Base-by-base conservation (phyloP, 352 stramenopile genomes). In the Globisporangium rhizosaccharum region DNA sequence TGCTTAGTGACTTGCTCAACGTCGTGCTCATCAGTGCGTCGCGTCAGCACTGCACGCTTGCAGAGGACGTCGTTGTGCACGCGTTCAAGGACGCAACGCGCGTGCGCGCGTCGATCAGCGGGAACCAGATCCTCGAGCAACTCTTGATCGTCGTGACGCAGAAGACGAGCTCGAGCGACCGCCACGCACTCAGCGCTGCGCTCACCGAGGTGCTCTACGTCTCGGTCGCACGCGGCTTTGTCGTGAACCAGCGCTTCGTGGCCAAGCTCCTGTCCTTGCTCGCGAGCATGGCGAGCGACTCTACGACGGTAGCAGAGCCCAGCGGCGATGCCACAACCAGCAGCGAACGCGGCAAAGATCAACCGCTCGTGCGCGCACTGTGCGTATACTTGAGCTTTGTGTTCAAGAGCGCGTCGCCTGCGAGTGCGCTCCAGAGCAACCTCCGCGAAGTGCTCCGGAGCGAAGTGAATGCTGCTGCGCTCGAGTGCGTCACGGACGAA, bases 91-190 rank as follows among this genome's bases (percentile, higher is more conserved):
- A 82, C 12, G 45, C 64, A 0, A 55, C 69, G 0, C 57, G 71
- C 17, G 72, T 82, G 25, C 72, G 71, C 5, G 50, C 62, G 18
- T 80, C 74, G 3, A 79, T 88, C 26, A 73, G 62, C 12, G 76
- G 74, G 8, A 85, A 72, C 51, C 74, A 88, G 33, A 85, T 88
- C 49, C 68, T 90, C 0, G 77, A 90, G 57, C 80, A 85, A 46
- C 56, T 88, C 3, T 60, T 90, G 25, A 88, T 90, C 30, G 71
- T 88, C 1, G 84, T 88, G 41, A 77, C 70, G 11, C 74, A 90
- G 44, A 66, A 75, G 26, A 61, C 64, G 2, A 72, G 67, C 23
- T 49, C 64, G 3, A 56, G 55, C 37, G 42, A 63, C n/a, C 54
- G 66, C 12, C 67, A 47, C 7, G 53, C 66, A 1, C 49, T 89